Base-by-base conservation (phyloP, 1,284 basidiomycete genomes). In the Meira nashicola region DNA sequence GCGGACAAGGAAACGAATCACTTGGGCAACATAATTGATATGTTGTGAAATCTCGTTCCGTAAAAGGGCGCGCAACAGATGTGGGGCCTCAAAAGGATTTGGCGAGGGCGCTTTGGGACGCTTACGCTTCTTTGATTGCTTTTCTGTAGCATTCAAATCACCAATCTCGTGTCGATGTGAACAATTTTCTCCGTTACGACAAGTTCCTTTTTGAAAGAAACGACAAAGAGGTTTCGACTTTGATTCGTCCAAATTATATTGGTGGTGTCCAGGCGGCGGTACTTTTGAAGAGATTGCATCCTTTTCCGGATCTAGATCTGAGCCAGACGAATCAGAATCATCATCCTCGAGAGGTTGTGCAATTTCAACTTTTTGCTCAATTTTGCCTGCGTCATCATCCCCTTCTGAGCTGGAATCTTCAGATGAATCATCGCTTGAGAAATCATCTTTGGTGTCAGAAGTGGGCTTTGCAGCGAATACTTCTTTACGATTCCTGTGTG, bases 11-110 rank as follows among this genome's bases (percentile, higher is more conserved):
- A 97, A 98, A 38, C 86, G 86, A 70, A 97, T 89, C 1, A 89
- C 90, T 79, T 97, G 94, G 0, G 92, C 90, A 1, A 97, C 82
- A 77, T 95, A 93, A 1, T 90, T 91, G 4, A 95, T 84, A 0
- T 94, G 93, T 71, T 91, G 85, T 28, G 87, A 85, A 53, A 96
- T 92, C 73, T 97, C 93, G 11, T 88, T 89, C 19, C 88, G 82
- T 6, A 97, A 83, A n/a, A 95, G 80, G 87, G 66, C 67, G 2
- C 70, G 68, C n/a, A 77, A 58, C 47, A 77, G 58, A 47, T 76
- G 66, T 0, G 71, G 73, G 47, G 67, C 65, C 21, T 70, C 67
- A 52, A 77, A 78, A 0, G 76, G 76, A 46, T 78, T 74, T 23
- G 57, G 41, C 8, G 71, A 67, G 17, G 70, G 66, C 7, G 65